A percentile compares a stretch with the other conserved stretches of the same genome.
These are phyloP conservation scores for Triticum dicoccoides DNA, from an alignment of 176 grass and related monocot species.

Conservation along the genomic window DNA sequence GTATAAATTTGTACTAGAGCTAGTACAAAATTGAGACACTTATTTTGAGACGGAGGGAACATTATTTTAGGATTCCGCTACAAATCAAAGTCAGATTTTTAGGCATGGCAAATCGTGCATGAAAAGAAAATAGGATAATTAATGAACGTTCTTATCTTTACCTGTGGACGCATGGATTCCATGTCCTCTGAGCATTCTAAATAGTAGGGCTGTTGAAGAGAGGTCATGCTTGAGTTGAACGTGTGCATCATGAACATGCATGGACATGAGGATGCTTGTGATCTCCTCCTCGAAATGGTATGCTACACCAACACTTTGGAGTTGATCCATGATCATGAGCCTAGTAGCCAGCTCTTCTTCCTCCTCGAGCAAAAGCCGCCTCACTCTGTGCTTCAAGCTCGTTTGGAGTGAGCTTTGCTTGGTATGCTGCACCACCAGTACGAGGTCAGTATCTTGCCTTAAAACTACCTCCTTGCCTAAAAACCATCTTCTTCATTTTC, in stretches of 20 bases:
- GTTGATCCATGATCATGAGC: constrained; percentile 19
- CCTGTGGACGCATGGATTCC: constrained; percentile 29
- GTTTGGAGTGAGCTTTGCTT: background rate
- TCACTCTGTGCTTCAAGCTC: constrained; percentile 26
- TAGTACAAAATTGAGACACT: too few relatives aligned
- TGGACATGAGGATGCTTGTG: constrained; percentile 4
- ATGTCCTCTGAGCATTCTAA: constrained; percentile 42
- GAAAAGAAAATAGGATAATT: background rate
- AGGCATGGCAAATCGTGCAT: background rate
- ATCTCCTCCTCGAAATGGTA: constrained; percentile 54
- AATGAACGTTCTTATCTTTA: background rate
- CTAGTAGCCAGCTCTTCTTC: background rate
- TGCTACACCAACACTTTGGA: constrained; percentile 42
- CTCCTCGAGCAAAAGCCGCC: constrained; percentile 5
- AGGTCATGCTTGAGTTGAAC: constrained; percentile 2
- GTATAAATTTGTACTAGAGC: too few relatives aligned
- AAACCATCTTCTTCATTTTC: too few relatives aligned
- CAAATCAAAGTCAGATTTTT: too few relatives aligned
- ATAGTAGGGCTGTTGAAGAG: constrained; percentile 21
- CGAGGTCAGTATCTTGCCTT: background rate
- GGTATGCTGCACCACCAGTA: background rate
- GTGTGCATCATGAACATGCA: background rate
- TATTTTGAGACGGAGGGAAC: too few relatives aligned
- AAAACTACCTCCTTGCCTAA: background rate
- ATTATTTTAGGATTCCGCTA: too few relatives aligned